Evolutionary conservation across 768 basidiomycete genomes (phyloP), one percentile per base, ranked within the genome.

Genomic region (Pholiota conissans): DNA sequence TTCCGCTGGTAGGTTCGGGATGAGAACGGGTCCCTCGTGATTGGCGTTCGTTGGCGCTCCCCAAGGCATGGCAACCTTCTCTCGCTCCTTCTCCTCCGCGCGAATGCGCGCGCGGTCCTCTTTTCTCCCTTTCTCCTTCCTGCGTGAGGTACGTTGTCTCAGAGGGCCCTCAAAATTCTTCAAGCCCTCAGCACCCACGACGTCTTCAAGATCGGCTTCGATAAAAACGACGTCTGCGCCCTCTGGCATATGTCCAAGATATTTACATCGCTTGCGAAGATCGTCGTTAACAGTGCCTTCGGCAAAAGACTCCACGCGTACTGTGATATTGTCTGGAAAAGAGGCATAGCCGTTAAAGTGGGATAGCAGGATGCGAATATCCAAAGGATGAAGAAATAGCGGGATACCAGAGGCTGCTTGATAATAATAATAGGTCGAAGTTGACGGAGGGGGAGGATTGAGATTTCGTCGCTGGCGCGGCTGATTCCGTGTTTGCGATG

Each of bases 391-490:
- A 10, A 99, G 84, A 78, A 91, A 99, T 63, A 97, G 81, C 9
- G 93, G 90, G 56, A 91, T 79, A 11, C 97, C 97, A 1, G 92
- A 91, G 0, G 93, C 86, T 16, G 94, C 90, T 71, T 98, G 97
- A 71, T 98, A 99, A 73, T 90, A 99, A 69, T 90, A 95, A 74
- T 96, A 99, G 8, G 93, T 89, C 9, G 92, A 89, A 14, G 91
- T 90, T 16, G 91, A 90, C 16, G 89, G 91, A 2, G 92, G 91
- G 2, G 90, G 91, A 0, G 91, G 90, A 65, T 93, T 94, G 62
- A 94, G 71, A 68, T 94, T 94, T 56, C 85, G 83, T 27, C 91
- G 84, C 52, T 85, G 85, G 56, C 82, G 81, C 30, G 81, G 82
- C 51, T 69, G 67, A 59, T 79, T 82, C 42, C 76, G 80, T 40